Evolutionary conservation across 192 early-diverging fungal species (phyloP).

Genomic region (Powellomyces hirtus): DNA sequence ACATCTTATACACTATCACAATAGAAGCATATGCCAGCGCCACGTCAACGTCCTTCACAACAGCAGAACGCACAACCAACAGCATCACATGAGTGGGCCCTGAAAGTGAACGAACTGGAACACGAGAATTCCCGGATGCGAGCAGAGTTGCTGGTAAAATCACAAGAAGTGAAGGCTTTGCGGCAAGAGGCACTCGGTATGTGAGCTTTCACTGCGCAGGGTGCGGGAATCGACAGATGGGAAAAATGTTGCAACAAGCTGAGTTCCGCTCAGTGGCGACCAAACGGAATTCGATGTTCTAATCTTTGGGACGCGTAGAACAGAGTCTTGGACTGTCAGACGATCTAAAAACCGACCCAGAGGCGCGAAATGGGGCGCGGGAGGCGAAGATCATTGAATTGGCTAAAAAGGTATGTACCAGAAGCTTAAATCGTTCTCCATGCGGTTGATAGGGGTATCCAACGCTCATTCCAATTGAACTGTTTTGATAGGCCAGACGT

Average conservation of each 20-base stretch:
- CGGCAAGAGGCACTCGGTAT: slow-evolving; percentile 15
- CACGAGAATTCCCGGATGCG: neutral
- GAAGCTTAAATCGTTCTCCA: neutral
- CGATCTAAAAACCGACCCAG: too few relatives aligned
- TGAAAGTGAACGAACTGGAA: neutral
- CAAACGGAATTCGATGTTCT: too few relatives aligned
- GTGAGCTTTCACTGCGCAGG: too few relatives aligned
- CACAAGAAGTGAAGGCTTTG: slow-evolving; percentile 6
- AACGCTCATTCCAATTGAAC: neutral
- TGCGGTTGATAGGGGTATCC: too few relatives aligned
- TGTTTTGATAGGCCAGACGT: neutral
- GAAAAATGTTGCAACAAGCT: too few relatives aligned
- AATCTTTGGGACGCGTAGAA: too few relatives aligned
- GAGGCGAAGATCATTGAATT: slow-evolving; percentile 6
- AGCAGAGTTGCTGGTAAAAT: neutral
- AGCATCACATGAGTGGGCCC: neutral
- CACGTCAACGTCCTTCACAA: too few relatives aligned
- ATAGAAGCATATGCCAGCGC: too few relatives aligned
- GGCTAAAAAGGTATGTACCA: slow-evolving; percentile 10
- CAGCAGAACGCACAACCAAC: neutral
- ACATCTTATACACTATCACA: too few relatives aligned
- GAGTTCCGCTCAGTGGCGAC: too few relatives aligned
- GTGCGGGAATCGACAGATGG: too few relatives aligned
- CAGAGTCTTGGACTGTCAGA: too few relatives aligned
- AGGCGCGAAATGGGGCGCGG: neutral